Percentiles rank a stretch among this genome's conserved stretches.
These are phyloP conservation scores for Phytophthora idaei DNA, from an alignment of 352 stramenopile species.

Conservation along the genomic window DNA sequence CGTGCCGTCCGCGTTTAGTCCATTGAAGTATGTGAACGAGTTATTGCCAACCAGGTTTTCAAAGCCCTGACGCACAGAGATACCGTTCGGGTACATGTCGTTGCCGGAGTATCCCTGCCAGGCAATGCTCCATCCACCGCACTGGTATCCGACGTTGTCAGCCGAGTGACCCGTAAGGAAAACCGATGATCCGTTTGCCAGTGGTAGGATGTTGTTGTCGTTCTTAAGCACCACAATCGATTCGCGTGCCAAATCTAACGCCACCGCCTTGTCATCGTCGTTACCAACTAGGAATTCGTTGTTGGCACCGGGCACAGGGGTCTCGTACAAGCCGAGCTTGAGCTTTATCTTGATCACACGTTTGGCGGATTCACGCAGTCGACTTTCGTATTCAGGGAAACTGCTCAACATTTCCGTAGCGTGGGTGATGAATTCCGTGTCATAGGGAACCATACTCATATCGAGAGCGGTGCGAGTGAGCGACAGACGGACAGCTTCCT, in stretches of 20 bases:
- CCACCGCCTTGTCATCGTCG: slow-evolving; percentile 46
- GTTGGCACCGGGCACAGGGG: slow-evolving; percentile 50
- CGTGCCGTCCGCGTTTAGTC: slow-evolving; percentile 49
- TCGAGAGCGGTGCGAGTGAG: slow-evolving; percentile 83
- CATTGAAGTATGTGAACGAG: slow-evolving; percentile 62
- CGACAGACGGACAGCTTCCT: slow-evolving; percentile 69
- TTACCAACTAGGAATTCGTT: slow-evolving; percentile 50
- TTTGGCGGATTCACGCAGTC: slow-evolving; percentile 58
- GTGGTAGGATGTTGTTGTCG: slow-evolving; percentile 49
- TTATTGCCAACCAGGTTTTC: slow-evolving; percentile 34
- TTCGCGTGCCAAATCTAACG: slow-evolving; percentile 72
- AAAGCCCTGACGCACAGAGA: slow-evolving; percentile 59
- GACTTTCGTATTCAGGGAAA: slow-evolving; percentile 36
- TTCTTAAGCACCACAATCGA: slow-evolving; percentile 88
- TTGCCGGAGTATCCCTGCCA: slow-evolving; percentile 87
- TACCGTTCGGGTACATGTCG: slow-evolving; percentile 59
- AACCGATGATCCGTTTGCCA: slow-evolving; percentile 41
- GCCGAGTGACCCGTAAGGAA: slow-evolving; percentile 75
- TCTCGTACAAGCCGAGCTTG: slow-evolving; percentile 74
- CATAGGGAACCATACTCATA: slow-evolving; percentile 89
- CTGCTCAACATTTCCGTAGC: slow-evolving; percentile 49
- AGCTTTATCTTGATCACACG: slow-evolving; percentile 82
- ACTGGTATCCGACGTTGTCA: slow-evolving; percentile 72
- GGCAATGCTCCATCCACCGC: slow-evolving; percentile 78
- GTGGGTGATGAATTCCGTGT: slow-evolving; percentile 56